Evolutionary conservation across 2,329 filamentous ascomycete species (phyloP).

Genomic region (Sphaerulina populicola): DNA sequence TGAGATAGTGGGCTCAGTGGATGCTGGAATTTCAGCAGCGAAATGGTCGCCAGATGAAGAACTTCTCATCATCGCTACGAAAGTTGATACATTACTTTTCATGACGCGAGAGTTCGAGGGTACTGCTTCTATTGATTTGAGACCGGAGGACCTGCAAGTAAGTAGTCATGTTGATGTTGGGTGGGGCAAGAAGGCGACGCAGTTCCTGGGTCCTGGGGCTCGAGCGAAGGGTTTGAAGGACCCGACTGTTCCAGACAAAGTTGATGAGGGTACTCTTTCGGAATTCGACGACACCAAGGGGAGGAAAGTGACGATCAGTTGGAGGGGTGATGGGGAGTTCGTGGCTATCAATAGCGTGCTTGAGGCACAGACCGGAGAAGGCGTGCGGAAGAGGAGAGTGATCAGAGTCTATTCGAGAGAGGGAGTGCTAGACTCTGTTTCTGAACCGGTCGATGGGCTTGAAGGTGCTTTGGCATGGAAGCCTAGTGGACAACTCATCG

Average conservation of each 20-base stretch:
- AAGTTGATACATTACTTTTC: slow-evolving; percentile 69
- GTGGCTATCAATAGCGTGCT: slow-evolving; percentile 81
- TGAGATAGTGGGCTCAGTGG: slow-evolving; percentile 90
- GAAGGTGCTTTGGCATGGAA: slow-evolving; percentile 84
- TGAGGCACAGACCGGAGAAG: slow-evolving; percentile 39
- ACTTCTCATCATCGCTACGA: slow-evolving; percentile 73
- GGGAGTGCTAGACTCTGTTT: slow-evolving; percentile 82
- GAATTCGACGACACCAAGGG: slow-evolving; percentile 55
- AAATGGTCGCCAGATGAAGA: slow-evolving; percentile 95
- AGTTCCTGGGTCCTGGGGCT: slow-evolving; percentile 69
- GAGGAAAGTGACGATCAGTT: slow-evolving; percentile 61
- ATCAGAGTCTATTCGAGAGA: slow-evolving; percentile 88
- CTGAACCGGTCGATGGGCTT: slow-evolving; percentile 88
- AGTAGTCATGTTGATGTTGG: slow-evolving; percentile 85
- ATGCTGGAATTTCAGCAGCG: slow-evolving; percentile 81
- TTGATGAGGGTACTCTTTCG: slow-evolving; percentile 75
- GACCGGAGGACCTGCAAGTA: slow-evolving; percentile 72
- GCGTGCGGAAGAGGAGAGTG: slow-evolving; percentile 54
- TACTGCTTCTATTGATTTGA: slow-evolving; percentile 65
- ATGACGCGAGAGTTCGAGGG: slow-evolving; percentile 91
- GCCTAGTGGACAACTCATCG: slow-evolving; percentile 81
- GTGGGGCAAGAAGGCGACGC: slow-evolving; percentile 97
- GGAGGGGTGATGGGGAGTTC: slow-evolving; percentile 89
- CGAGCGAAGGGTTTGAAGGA: slow-evolving; percentile 73
- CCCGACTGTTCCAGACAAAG: slow-evolving; percentile 85